These are phyloP conservation scores for Madurella mycetomatis DNA, from an alignment of 2,329 filamentous ascomycete species.

Conservation along the genomic window DNA sequence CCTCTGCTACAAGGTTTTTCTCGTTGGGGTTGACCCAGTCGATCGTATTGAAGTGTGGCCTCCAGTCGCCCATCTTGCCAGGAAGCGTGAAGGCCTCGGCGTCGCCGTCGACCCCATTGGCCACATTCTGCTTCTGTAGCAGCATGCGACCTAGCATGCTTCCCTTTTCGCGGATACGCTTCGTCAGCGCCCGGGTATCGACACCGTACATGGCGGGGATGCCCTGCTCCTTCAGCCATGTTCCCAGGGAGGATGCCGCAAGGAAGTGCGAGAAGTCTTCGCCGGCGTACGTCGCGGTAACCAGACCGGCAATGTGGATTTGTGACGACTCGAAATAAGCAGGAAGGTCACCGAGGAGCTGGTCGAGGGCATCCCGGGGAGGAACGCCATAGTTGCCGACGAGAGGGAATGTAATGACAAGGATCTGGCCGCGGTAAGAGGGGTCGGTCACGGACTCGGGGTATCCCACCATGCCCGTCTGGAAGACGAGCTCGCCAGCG, in stretches of 20 bases:
- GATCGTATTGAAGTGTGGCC: conserved; percentile 67
- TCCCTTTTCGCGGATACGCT: conserved; percentile 87
- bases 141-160: conserved; percentile 94
- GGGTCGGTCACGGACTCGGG: conserved; percentile 90
- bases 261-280: conserved; percentile 96
- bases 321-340: conserved; percentile 89
- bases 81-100: conserved; percentile 39
- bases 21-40: conserved; percentile 91
- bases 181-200: conserved; percentile 89
- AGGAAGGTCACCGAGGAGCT: conserved; percentile 78
- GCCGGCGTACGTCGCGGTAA: conserved; percentile 86
- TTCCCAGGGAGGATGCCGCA: conserved; percentile 81
- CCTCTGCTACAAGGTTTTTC: conserved; percentile 89
- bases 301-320: conserved; percentile 90
- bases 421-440: conserved; percentile 88
- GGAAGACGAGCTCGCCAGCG: conserved; percentile 96
- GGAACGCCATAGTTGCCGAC: conserved; percentile 99
- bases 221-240: conserved; percentile 94
- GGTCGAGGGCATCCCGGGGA: conserved; percentile 76
- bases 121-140: conserved; percentile 56
- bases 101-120: conserved; percentile 40
- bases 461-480: conserved; percentile 99
- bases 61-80: conserved; percentile 38
- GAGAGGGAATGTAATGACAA: conserved; percentile 96
- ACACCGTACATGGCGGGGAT: conserved; percentile 93